Evolutionary conservation across 1,284 basidiomycete species (phyloP), one percentile per base, ranked within the genome.

Genomic region (Ustilago hordei): DNA sequence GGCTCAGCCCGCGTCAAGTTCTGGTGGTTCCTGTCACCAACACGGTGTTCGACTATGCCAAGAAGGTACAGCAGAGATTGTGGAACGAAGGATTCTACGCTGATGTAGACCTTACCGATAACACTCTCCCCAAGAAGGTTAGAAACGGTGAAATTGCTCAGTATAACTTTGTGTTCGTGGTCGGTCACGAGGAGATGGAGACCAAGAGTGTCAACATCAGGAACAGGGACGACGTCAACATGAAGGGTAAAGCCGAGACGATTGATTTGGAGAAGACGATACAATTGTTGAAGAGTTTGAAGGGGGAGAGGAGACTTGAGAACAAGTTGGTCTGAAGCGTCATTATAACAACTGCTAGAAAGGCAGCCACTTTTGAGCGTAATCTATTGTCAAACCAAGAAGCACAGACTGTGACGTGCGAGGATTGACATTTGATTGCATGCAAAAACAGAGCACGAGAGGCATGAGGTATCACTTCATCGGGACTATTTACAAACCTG

Each of bases 121-220:
- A 98, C 86, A 99, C 97, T 2, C 90, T 99, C 35, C 92, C 91
- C 75, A 99, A 99, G 90, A 99, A 98, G 90, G 94, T 99, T 83
- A 73, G 81, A 52, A 84, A 82, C 60, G 85, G 79, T 43, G 80
- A 82, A 60, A 75, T 81, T 15, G 84, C 81, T 3, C 82, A 86
- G 75, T 97, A 97, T 89, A 99, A 98, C 88, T 98, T 98, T 86
- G 94, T 98, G 81, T 90, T 98, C 75, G 95, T 99, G 69, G 96
- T 98, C 55, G 97, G 97, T 34, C 92, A 96, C 85, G 93, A 95
- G 78, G 97, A 99, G 88, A 88, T 93, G 66, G 91, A 95, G 74
- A 89, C 89, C 52, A 89, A 90, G 60, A 93, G 95, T 4, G 95
- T 99, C 83, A 99, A 99, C 86, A 92, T 98, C 36, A 91, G 96